Evolutionary conservation across 2,329 filamentous ascomycete genomes (phyloP), one percentile per base, ranked within the genome.

Genomic region (Stylonectria norvegica): DNA sequence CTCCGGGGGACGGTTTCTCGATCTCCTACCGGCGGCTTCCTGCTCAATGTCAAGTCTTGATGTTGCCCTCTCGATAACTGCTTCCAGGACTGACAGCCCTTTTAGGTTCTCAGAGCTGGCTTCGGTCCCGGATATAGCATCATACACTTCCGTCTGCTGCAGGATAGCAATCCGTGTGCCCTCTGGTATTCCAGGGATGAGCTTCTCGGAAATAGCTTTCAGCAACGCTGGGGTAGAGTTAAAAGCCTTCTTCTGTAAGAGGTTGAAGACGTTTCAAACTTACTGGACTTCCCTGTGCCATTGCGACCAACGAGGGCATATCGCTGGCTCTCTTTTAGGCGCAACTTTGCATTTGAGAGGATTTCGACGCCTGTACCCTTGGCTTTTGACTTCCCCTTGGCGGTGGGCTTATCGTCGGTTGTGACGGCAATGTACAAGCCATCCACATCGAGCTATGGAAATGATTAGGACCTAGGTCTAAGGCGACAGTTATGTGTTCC

Each of bases 301-400:
- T 94, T 94, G 5, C 86, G 75, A 0, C 88, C 89, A 15, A 91
- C 71, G 2, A 94, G 69, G 0, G 86, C 87, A 69, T 94, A 94
- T 45, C 85, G 75, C 32, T 81, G 72, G 0, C 85, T 83, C 35
- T 81, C 78, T 49, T 91, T 86, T 3, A 94, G 66, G 17, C 81
- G 78, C 23, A 94, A 65, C 41, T 81, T 81, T 2, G 84, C 85
- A 59, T 85, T 79, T 8, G 70, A 71, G 3, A 94, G 70, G 5
- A 94, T 76, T 59, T 93, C 87, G n/a, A 73, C 64, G 8, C 73
- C 74, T 4, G 72, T 67, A 9, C 56, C 48, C 31, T 59, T 71
- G 23, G 53, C 69, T 61, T 56, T 74, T 46, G 55, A 61, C 55
- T 77, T 83, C 19, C 66, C 67, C 57, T 80, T 81, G 38, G 62